Base-by-base conservation (phyloP, 169 alveolate genomes). In the Plasmodium coatneyi region DNA sequence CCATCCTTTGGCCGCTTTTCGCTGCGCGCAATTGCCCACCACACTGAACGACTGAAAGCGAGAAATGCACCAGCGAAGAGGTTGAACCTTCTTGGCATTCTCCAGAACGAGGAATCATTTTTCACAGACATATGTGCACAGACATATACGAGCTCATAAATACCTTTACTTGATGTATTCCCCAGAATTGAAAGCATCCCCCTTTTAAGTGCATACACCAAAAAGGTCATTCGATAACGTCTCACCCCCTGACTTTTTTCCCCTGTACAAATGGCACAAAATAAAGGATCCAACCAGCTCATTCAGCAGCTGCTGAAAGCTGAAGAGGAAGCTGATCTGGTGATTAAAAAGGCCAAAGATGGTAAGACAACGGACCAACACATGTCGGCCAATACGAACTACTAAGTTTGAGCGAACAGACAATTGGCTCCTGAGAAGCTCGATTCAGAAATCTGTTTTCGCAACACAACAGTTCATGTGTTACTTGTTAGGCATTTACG, bases 321-420 rank as follows among this genome's bases (percentile, higher is more conserved):
- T 14, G 97, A 96, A 71, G 97, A 96, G 70, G 97, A 96, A 86
- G 97, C 97, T 14, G 97, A 96, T 90, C 89, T 95, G 25, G 96
- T 96, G 14, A 95, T 96, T 71, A 92, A 95, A 56, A 91, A 96
- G n/a, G 97, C 97, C n/a, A 94, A 95, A 54, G 97, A 96, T 71
- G 95, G 97, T 96, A 80, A 74, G 92, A 83, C 32, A 72, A 1
- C 4, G 30, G 52, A 14, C 5, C 22, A 28, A 22, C 14, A 72
- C 10, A 5, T 28, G 28, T 28, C 4, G 30, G 7, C 22, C 7
- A 49, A 16, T 28, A 22, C 9, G 41, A 5, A 5, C 25, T 39
- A 19, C 3, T 1, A 5, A 52, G 32, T n/a, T 10, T 72, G 28
- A 72, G 12, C 19, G 19, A 7, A 83, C 28, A 19, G 16, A 70